Conservation (phyloP, 805 yeast species). For the Candida loeiensis region DNA sequence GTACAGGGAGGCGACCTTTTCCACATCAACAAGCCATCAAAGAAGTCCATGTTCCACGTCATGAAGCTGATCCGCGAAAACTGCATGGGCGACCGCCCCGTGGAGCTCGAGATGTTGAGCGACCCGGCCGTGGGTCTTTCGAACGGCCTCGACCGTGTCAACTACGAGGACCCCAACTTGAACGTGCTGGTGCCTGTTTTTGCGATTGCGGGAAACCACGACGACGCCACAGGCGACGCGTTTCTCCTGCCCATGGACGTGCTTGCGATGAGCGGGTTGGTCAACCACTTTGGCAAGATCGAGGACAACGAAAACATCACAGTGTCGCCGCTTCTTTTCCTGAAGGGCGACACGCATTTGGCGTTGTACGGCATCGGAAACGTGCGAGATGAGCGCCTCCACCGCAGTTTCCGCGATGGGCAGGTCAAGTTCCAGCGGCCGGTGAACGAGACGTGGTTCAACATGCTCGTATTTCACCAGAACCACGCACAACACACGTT, state of each 20-base stretch:
- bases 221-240: slow-evolving; percentile 89
- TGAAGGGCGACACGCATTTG: slow-evolving; percentile 76
- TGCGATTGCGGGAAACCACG: slow-evolving; percentile 94
- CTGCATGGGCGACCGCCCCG: slow-evolving; percentile 84
- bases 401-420: slow-evolving; percentile 76
- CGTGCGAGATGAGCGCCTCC: slow-evolving; percentile 84
- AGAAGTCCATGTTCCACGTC: slow-evolving; percentile 81
- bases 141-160: slow-evolving; percentile 66
- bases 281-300: slow-evolving; percentile 88
- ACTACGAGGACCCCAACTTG: slow-evolving; percentile 86
- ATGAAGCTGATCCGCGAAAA: slow-evolving; percentile 63
- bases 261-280: slow-evolving; percentile 71
- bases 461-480: slow-evolving; percentile 84
- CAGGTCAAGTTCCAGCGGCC: slow-evolving; percentile 79
- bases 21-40: slow-evolving; percentile 84
- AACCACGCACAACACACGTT: slow-evolving; percentile 80
- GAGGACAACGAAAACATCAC: slow-evolving; percentile 69
- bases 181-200: slow-evolving; percentile 88
- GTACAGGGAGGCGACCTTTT: slow-evolving; percentile 92
- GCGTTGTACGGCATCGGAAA: slow-evolving; percentile 88
- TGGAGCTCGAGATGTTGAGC: slow-evolving; percentile 77
- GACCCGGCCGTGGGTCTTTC: slow-evolving; percentile 66
- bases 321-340: slow-evolving; percentile 72
- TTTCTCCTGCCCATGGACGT: slow-evolving; percentile 83
- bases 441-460: slow-evolving; percentile 68